phyloP scores from a whole-genome alignment of 176 grass and related monocot species.

The Carex littledalei region DNA sequence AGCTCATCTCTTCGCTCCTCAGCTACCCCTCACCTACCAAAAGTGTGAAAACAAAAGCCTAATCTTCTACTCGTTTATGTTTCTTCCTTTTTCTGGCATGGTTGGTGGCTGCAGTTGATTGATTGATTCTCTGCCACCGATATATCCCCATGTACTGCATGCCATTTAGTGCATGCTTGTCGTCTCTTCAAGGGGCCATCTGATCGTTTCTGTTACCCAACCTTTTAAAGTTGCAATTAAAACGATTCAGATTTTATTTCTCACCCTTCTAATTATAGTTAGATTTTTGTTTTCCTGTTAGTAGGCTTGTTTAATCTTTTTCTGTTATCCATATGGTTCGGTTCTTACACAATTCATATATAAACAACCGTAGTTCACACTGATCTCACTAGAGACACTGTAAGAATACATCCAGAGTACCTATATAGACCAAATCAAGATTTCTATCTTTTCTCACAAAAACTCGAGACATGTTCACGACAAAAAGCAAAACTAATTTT shows the following conservation, averaged over 20 bases:
- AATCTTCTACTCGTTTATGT: neutral
- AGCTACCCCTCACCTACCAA: conserved; percentile 14
- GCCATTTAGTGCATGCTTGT: conserved; percentile 4
- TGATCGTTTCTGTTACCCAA: too few relatives aligned
- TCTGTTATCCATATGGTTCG: neutral
- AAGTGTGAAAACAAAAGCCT: conserved; percentile 4
- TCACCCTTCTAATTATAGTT: neutral
- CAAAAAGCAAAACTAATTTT: conserved; percentile 22
- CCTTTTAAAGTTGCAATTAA: too few relatives aligned
- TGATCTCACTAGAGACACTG: neutral
- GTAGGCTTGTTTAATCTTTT: neutral
- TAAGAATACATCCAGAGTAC: neutral
- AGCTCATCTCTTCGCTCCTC: neutral
- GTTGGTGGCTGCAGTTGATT: neutral
- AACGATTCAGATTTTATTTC: neutral
- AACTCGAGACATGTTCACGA: neutral
- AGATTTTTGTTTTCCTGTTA: neutral
- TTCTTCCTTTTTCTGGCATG: neutral
- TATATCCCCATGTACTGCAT: conserved; percentile 3
- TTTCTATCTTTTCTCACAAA: neutral
- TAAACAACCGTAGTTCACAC: neutral
- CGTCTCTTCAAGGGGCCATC: too few relatives aligned
- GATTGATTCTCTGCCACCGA: neutral
- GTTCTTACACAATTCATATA: neutral
- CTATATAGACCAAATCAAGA: neutral